A percentile compares a stretch with the other conserved stretches of the same genome.
phyloP scores from a whole-genome alignment of 306 rosid genomes.

The Ormosia emarginata region DNA sequence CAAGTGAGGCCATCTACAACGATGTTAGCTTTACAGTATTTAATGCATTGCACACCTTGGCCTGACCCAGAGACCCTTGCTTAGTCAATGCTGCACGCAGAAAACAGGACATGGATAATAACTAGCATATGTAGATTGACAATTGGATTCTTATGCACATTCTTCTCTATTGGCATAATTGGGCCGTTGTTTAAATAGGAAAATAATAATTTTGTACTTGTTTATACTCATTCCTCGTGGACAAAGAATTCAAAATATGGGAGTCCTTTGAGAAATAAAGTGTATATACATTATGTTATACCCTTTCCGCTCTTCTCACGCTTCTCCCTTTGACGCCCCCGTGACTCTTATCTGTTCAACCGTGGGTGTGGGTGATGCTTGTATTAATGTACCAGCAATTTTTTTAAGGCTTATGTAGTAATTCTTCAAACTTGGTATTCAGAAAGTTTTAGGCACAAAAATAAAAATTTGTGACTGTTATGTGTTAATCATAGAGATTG shows the following conservation, averaged over 20 bases:
- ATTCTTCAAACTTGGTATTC: background rate
- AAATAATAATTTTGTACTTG: background rate
- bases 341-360: background rate
- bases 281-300: background rate
- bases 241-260: background rate
- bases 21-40: constrained; percentile 26
- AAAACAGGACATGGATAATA: constrained; percentile 15
- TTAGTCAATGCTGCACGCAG: constrained; percentile 28
- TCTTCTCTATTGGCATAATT: background rate
- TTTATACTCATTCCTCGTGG: too few relatives aligned
- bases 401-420: too few relatives aligned
- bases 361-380: background rate
- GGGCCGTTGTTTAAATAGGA: background rate
- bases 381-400: background rate
- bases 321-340: background rate
- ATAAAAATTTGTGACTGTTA: too few relatives aligned
- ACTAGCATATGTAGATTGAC: background rate
- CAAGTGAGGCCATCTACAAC: constrained; percentile 19
- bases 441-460: too few relatives aligned
- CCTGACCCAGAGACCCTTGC: constrained; percentile 13
- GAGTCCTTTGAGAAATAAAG: background rate
- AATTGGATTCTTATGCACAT: background rate
- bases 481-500: too few relatives aligned
- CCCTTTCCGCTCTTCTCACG: background rate
- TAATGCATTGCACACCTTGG: constrained; percentile 31